Evolutionary conservation across 495 filamentous ascomycete genomes (phyloP).

Genomic region (Choiromyces venosus): DNA sequence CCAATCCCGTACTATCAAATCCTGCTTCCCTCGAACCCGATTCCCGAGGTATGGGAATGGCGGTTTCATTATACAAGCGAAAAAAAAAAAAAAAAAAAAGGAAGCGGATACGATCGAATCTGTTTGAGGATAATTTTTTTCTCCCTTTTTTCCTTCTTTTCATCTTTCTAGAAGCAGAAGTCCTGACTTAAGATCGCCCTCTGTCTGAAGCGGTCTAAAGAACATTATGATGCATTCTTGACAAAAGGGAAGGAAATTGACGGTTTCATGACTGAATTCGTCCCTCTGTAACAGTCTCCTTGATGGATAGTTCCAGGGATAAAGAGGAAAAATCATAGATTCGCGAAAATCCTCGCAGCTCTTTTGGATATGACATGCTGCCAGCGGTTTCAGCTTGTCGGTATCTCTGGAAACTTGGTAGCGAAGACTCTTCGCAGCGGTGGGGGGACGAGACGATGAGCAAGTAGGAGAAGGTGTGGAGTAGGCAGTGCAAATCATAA

Average conservation of each 20-base stretch:
- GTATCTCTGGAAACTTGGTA: slow-evolving; percentile 20
- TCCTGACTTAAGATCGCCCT: slow-evolving; percentile 3
- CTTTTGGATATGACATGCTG: slow-evolving; percentile 1
- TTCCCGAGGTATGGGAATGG: slow-evolving; percentile 8
- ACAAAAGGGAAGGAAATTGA: slow-evolving; percentile 8
- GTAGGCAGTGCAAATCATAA: slow-evolving; percentile 14
- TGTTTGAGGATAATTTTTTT: slow-evolving; percentile 18
- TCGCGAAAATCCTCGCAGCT: background rate
- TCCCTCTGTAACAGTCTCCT: slow-evolving; percentile 11
- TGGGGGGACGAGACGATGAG: slow-evolving; percentile 2
- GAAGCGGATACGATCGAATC: slow-evolving; percentile 20
- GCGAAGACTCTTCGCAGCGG: slow-evolving; percentile 10
- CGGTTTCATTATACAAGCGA: slow-evolving; percentile 22
- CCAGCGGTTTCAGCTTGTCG: background rate
- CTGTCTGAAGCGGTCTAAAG: slow-evolving; percentile 13
- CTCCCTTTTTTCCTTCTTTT: background rate
- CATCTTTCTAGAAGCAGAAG: slow-evolving; percentile 21
- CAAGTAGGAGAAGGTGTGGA: slow-evolving; percentile 9
- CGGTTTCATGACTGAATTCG: slow-evolving; percentile 32
- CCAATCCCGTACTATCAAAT: background rate
- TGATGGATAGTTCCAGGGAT: slow-evolving; percentile 13
- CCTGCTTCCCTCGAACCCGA: background rate
- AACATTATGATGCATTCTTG: slow-evolving; percentile 6
- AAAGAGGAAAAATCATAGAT: slow-evolving; percentile 7
- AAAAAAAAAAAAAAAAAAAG: background rate